These are phyloP conservation scores for Boletus sp. DNA, from an alignment of 768 basidiomycete genomes.

Conservation along the genomic window DNA sequence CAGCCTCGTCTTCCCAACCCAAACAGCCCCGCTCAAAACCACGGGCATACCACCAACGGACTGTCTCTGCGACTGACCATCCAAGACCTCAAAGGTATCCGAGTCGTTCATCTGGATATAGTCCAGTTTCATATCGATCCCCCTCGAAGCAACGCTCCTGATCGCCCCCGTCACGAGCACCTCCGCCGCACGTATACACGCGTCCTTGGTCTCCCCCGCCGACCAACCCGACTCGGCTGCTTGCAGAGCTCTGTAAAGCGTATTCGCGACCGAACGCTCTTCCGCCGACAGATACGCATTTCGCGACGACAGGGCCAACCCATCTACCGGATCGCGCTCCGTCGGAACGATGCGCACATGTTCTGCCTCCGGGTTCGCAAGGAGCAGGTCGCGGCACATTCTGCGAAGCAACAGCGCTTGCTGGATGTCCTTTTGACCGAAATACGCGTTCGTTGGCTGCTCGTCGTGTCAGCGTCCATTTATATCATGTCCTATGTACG, in stretches of 20 bases:
- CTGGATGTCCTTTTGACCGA: constrained; percentile 98
- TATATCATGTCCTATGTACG: too few species aligned
- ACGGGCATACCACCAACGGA: constrained; percentile 38
- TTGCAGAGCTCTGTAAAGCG: constrained; percentile 66
- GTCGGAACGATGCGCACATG: constrained; percentile 90
- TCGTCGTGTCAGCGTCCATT: background rate
- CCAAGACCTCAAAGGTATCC: constrained; percentile 66
- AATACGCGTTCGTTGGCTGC: constrained; percentile 86
- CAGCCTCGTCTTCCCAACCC: constrained; percentile 82
- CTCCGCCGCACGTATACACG: constrained; percentile 46
- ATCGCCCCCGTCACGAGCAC: constrained; percentile 38
- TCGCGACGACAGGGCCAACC: constrained; percentile 86
- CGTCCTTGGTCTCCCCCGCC: constrained; percentile 46
- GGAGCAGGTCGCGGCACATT: constrained; percentile 74
- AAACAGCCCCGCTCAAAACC: constrained; percentile 83
- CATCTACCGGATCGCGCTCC: constrained; percentile 58
- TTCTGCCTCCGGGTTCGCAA: constrained; percentile 70
- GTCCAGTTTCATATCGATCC: constrained; percentile 64
- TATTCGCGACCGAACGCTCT: constrained; percentile 63
- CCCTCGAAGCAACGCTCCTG: constrained; percentile 31
- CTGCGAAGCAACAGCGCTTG: constrained; percentile 85
- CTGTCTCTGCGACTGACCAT: constrained; percentile 28
- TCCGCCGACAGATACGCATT: constrained; percentile 74
- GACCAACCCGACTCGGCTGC: constrained; percentile 58
- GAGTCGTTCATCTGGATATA: constrained; percentile 90